Evolutionary conservation across 352 stramenopile species (phyloP).

Genomic region (Globisporangium spiculum): DNA sequence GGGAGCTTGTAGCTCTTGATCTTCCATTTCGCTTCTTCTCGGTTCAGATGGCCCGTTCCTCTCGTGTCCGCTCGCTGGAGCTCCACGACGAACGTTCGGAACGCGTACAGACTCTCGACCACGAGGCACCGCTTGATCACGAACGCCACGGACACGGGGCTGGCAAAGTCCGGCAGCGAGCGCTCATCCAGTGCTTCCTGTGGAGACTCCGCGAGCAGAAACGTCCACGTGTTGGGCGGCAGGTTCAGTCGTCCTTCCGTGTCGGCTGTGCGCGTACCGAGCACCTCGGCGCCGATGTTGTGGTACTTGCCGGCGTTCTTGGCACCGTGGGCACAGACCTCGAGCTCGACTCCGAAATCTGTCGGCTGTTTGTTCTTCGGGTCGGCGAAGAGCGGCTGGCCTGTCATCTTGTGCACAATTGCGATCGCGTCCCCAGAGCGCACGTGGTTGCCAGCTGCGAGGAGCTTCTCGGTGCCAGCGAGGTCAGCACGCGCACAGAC

Average conservation of each 20-base stretch:
- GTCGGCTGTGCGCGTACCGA: conserved; percentile 61
- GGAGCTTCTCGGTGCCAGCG: conserved; percentile 58
- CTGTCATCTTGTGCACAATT: conserved; percentile 85
- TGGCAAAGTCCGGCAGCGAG: conserved; percentile 38
- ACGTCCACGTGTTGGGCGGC: conserved; percentile 61
- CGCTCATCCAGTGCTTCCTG: conserved; percentile 50
- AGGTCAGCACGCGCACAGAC: conserved; percentile 62
- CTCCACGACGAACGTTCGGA: conserved; percentile 45
- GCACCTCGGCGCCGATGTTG: conserved; percentile 58
- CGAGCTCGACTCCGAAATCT: conserved; percentile 80
- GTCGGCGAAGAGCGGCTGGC: conserved; percentile 52
- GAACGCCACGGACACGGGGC: conserved; percentile 32
- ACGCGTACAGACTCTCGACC: conserved; percentile 58
- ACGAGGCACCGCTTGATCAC: conserved; percentile 56
- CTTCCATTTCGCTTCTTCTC: conserved; percentile 67
- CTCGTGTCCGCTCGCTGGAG: conserved; percentile 40
- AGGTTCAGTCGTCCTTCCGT: conserved; percentile 54
- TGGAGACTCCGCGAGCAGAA: conserved; percentile 40
- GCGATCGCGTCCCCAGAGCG: conserved; percentile 46
- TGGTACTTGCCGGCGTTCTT: conserved; percentile 63
- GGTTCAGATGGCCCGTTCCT: conserved; percentile 52
- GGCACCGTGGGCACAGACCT: conserved; percentile 46
- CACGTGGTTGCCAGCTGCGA: conserved; percentile 50
- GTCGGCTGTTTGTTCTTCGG: conserved; percentile 63
- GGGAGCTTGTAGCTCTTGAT: conserved; percentile 48